Evolutionary conservation across 352 stramenopile species (phyloP).

Genomic region (Globisporangium radiosum): DNA sequence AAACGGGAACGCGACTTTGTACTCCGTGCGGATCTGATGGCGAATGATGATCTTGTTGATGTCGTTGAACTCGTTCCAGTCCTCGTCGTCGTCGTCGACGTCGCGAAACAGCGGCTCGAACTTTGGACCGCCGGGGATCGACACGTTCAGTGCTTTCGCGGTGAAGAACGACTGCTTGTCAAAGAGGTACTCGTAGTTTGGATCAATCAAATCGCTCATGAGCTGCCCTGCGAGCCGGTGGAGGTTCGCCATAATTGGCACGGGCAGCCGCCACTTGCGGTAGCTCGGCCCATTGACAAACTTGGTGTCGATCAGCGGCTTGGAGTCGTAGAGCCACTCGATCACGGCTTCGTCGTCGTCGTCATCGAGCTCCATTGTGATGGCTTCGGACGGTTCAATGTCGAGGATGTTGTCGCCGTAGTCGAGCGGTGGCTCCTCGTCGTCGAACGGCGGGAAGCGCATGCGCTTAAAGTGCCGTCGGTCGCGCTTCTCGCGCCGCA

Average conservation of each 20-base stretch:
- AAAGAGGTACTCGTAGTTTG: constrained; percentile 93
- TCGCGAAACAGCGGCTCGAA: constrained; percentile 99
- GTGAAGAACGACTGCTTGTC: constrained; percentile 98
- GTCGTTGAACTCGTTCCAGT: constrained; percentile 99
- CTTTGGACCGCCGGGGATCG: constrained; percentile 98
- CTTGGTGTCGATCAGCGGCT: constrained; percentile 86
- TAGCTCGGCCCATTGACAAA: constrained; percentile 98
- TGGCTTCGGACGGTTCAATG: constrained; percentile 94
- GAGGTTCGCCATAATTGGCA: constrained; percentile 97
- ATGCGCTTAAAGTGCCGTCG: constrained; percentile 99
- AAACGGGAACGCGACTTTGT: constrained; percentile 98
- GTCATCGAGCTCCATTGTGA: constrained; percentile 96
- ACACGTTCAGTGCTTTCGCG: constrained; percentile 99
- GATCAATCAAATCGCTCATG: constrained; percentile 95
- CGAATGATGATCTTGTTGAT: constrained; percentile 99
- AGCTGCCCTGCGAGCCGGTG: constrained; percentile 96
- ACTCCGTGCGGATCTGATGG: constrained; percentile 98
- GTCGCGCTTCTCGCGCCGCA: constrained; percentile 99
- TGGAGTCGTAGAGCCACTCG: constrained; percentile 99
- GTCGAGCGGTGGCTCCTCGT: constrained; percentile 97
- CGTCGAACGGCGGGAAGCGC: constrained; percentile 99
- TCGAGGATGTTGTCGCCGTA: constrained; percentile 97
- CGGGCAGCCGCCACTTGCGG: constrained; percentile 94
- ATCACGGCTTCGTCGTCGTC: constrained; percentile 93
- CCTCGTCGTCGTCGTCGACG: constrained; percentile 96